These are phyloP conservation scores for Dactylellina sp. DNA, from an alignment of 2,329 filamentous ascomycete genomes.

Conservation along the genomic window DNA sequence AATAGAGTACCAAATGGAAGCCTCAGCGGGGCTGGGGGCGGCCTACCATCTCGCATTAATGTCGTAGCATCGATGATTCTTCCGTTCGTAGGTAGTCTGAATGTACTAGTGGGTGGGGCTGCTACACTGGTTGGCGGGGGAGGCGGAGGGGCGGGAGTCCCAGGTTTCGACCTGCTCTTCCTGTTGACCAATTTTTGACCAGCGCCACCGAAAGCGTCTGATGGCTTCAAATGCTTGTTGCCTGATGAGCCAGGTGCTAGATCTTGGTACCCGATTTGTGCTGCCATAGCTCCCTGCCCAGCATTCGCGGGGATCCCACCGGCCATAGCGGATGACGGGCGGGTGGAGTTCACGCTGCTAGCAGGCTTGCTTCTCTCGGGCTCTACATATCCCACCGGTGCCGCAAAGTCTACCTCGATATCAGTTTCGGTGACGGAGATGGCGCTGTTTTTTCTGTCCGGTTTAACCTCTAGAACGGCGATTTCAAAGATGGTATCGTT, in stretches of 20 bases:
- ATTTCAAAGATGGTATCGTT: conserved; percentile 95
- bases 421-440: conserved; percentile 96
- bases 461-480: conserved; percentile 92
- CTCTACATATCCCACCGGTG: conserved; percentile 93
- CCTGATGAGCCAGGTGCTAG: conserved; percentile 83
- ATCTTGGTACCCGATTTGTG: conserved; percentile 94
- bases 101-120: conserved; percentile 63
- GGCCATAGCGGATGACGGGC: conserved; percentile 74
- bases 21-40: conserved; percentile 80
- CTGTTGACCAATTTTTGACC: conserved; percentile 87
- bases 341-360: conserved; percentile 76
- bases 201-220: conserved; percentile 75
- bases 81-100: conserved; percentile 58
- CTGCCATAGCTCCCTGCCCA: conserved; percentile 94
- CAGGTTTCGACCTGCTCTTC: conserved; percentile 78
- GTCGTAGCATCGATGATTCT: conserved; percentile 59
- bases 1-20: conserved; percentile 91
- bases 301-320: conserved; percentile 73
- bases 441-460: conserved; percentile 82
- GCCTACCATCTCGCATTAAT: conserved; percentile 61
- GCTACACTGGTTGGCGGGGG: conserved; percentile 63
- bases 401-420: conserved; percentile 93
- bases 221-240: conserved; percentile 56
- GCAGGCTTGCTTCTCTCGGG: conserved; percentile 69
- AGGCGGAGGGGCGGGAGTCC: conserved; percentile 69